These are phyloP conservation scores for Daldinia childiae DNA, from an alignment of 495 filamentous ascomycete genomes.

Conservation along the genomic window DNA sequence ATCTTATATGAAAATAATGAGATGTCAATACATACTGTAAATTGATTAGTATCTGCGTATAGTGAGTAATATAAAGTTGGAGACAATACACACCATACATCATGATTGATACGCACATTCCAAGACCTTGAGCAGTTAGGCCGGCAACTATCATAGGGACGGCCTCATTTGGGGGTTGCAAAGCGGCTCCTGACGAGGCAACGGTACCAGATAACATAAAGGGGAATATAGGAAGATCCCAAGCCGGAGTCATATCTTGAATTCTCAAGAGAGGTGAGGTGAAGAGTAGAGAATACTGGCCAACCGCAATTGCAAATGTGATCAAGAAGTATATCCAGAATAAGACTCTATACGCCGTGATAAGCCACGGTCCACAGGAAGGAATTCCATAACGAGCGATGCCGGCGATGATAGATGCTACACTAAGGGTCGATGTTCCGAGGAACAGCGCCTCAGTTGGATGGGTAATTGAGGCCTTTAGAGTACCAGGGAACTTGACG, in stretches of 20 bases:
- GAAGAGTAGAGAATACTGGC: constrained; percentile 64
- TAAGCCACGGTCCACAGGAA: constrained; percentile 51
- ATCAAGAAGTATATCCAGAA: constrained; percentile 64
- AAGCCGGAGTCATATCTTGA: constrained; percentile 61
- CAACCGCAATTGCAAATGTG: constrained; percentile 55
- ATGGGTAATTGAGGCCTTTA: constrained; percentile 66
- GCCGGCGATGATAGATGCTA: constrained; percentile 69
- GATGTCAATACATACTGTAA: constrained; percentile 35
- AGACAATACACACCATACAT: constrained; percentile 52
- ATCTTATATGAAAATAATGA: neutral
- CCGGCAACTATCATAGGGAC: constrained; percentile 61
- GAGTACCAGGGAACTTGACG: constrained; percentile 58
- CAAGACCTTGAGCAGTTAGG: constrained; percentile 62
- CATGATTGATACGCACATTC: constrained; percentile 58
- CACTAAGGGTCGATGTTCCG: constrained; percentile 71
- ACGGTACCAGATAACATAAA: constrained; percentile 63
- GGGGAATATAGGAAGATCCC: constrained; percentile 66
- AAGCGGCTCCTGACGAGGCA: constrained; percentile 52
- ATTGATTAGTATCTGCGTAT: constrained; percentile 3
- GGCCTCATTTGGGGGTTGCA: constrained; percentile 54
- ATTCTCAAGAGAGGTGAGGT: constrained; percentile 50
- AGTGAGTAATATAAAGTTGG: neutral
- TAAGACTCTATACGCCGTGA: constrained; percentile 51
- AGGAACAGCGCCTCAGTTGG: constrained; percentile 74
- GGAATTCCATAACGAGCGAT: constrained; percentile 67